A percentile compares a stretch with the other conserved stretches of the same genome.
phyloP scores from a whole-genome alignment of 805 yeast genomes.

The Hanseniaspora singularis region DNA sequence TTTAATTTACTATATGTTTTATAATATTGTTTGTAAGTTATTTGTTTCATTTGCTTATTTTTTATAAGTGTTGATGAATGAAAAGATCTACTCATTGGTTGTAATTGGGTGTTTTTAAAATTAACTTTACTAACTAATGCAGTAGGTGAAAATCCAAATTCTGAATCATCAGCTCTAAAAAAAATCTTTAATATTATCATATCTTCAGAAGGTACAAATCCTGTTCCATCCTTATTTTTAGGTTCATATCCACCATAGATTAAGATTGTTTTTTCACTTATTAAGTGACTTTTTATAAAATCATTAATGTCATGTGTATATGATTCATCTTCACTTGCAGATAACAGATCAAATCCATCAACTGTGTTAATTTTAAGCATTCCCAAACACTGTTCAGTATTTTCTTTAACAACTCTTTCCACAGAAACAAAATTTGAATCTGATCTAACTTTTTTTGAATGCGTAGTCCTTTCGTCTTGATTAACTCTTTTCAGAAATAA shows the following conservation, averaged over 20 bases:
- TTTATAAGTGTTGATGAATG: conserved; percentile 9
- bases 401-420: no score
- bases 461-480: no score
- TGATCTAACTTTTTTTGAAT: no score
- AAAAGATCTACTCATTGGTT: background rate
- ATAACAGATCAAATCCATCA: no score
- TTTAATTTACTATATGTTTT: background rate
- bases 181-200: background rate
- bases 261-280: background rate
- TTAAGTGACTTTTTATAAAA: no score
- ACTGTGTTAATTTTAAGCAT: no score
- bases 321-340: no score
- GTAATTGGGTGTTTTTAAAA: no score
- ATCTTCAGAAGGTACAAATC: background rate
- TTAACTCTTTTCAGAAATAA: background rate
- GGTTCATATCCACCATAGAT: conserved; percentile 9
- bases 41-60: background rate
- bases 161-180: background rate
- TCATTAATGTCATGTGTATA: no score
- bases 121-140: background rate
- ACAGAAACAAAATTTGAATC: no score
- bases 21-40: background rate
- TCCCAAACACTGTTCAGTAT: no score
- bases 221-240: background rate
- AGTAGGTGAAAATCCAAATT: background rate